These are phyloP conservation scores for Aurinia saxatilis DNA, from an alignment of 345 rosid species.

Conservation along the genomic window DNA sequence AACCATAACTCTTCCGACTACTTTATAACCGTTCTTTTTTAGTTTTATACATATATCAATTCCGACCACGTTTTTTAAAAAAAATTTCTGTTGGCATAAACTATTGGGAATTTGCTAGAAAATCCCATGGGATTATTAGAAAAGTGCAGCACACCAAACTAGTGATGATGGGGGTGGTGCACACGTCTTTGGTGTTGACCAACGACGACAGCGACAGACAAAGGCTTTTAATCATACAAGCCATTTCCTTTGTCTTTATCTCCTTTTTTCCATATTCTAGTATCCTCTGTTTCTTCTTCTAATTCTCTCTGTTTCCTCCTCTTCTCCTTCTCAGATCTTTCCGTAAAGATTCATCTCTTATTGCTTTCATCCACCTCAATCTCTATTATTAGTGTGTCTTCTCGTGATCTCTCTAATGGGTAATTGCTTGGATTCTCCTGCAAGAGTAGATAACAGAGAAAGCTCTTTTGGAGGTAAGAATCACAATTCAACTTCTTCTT, in stretches of 20 bases:
- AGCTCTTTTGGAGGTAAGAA: constrained; percentile 30
- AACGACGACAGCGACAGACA: constrained; percentile 13
- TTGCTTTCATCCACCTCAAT: not conserved
- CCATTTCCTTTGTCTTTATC: not conserved
- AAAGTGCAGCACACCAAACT: constrained; percentile 18
- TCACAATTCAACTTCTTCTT: not conserved
- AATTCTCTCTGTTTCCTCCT: not conserved
- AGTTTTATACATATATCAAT: too few species aligned
- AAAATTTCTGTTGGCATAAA: not conserved
- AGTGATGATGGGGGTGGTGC: constrained; percentile 17
- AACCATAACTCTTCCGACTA: too few species aligned
- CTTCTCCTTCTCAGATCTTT: not conserved
- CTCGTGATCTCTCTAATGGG: constrained; percentile 37
- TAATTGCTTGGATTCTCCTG: constrained; percentile 52
- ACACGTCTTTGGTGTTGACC: constrained; percentile 27
- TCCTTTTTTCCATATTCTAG: not conserved
- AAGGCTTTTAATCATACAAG: constrained; percentile 4
- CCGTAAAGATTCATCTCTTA: not conserved
- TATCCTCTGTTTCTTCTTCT: constrained; percentile 20
- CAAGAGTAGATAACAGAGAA: constrained; percentile 50
- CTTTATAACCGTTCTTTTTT: too few species aligned
- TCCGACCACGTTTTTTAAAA: too few species aligned
- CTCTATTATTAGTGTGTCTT: not conserved
- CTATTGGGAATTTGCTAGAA: not conserved
- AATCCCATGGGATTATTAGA: not conserved